These are phyloP conservation scores for Persicaria maculosa DNA, from an alignment of 148 eudicot genomes.

Conservation along the genomic window DNA sequence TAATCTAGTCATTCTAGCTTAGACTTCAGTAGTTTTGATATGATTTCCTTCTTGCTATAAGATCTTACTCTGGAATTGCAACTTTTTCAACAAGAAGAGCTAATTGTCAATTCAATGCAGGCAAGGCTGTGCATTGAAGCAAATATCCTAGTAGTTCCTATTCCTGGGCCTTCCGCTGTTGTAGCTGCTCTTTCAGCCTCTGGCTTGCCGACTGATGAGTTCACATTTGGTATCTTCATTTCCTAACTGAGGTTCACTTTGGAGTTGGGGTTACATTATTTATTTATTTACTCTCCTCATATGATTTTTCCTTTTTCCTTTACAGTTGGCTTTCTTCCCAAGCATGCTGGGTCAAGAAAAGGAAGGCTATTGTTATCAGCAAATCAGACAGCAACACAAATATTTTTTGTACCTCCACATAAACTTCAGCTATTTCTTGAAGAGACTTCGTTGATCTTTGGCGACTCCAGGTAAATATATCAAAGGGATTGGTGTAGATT, in stretches of 20 bases:
- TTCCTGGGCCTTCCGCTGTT: slow-evolving; percentile 92
- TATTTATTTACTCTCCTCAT: background rate
- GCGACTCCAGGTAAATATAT: slow-evolving; percentile 49
- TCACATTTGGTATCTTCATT: slow-evolving; percentile 62
- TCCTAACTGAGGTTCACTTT: background rate
- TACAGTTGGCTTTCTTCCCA: slow-evolving; percentile 94
- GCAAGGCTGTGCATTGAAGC: slow-evolving; percentile 66
- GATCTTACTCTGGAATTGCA: background rate
- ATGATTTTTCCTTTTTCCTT: slow-evolving; percentile 11
- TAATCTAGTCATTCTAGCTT: background rate
- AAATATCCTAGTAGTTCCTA: slow-evolving; percentile 65
- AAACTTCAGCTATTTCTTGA: slow-evolving; percentile 78
- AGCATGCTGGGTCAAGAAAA: slow-evolving; percentile 63
- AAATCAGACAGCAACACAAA: slow-evolving; percentile 66
- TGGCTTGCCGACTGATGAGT: slow-evolving; percentile 82
- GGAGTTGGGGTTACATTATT: background rate
- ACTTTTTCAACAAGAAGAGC: background rate
- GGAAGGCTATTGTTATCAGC: slow-evolving; percentile 64
- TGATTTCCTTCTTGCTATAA: background rate
- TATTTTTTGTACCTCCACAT: slow-evolving; percentile 95
- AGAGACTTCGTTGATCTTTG: slow-evolving; percentile 57
- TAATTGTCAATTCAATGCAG: slow-evolving; percentile 25
- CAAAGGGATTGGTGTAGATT: background rate
- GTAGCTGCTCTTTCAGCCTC: slow-evolving; percentile 90
- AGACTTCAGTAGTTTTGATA: background rate